Evolutionary conservation across 2,329 filamentous ascomycete genomes (phyloP).

Genomic region (Cercospora zeae-maydis): DNA sequence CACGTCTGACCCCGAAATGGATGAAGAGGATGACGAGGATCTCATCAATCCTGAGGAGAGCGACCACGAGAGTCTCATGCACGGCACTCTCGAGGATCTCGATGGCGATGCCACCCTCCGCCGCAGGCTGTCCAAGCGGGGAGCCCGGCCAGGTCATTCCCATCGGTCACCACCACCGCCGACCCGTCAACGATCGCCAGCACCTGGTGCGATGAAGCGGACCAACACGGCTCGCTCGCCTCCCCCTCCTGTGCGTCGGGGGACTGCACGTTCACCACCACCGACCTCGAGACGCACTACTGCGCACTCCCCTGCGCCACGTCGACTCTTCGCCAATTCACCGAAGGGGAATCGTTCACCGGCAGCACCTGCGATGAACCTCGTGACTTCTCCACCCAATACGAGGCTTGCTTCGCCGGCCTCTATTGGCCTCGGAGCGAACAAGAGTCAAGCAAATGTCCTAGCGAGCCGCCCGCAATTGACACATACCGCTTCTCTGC

Average conservation of each 20-base stretch:
- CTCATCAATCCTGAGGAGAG: slow-evolving; percentile 59
- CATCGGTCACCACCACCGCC: slow-evolving; percentile 36
- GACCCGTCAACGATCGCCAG: slow-evolving; percentile 38
- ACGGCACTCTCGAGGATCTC: slow-evolving; percentile 49
- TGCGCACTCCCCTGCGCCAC: slow-evolving; percentile 44
- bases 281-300: slow-evolving; percentile 16
- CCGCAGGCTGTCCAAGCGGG: slow-evolving; percentile 37
- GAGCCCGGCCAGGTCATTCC: slow-evolving; percentile 17
- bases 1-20: slow-evolving; percentile 82
- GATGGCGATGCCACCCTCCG: slow-evolving; percentile 36
- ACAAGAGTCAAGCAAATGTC: slow-evolving; percentile 40
- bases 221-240: slow-evolving; percentile 43
- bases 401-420: slow-evolving; percentile 45
- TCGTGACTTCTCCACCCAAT: slow-evolving; percentile 65
- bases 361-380: slow-evolving; percentile 31
- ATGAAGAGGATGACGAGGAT: slow-evolving; percentile 69
- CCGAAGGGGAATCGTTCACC: slow-evolving; percentile 57
- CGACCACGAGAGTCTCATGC: slow-evolving; percentile 61
- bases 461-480: slow-evolving; percentile 62
- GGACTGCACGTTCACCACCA: slow-evolving; percentile 19
- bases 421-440: slow-evolving; percentile 46
- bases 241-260: slow-evolving; percentile 25
- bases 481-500: slow-evolving; percentile 80
- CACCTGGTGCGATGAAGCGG: slow-evolving; percentile 42
- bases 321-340: slow-evolving; percentile 65